Percentiles rank a stretch among this genome's conserved stretches.
These are phyloP conservation scores for Boletus tomentosulus DNA, from an alignment of 768 basidiomycete species.

Conservation along the genomic window DNA sequence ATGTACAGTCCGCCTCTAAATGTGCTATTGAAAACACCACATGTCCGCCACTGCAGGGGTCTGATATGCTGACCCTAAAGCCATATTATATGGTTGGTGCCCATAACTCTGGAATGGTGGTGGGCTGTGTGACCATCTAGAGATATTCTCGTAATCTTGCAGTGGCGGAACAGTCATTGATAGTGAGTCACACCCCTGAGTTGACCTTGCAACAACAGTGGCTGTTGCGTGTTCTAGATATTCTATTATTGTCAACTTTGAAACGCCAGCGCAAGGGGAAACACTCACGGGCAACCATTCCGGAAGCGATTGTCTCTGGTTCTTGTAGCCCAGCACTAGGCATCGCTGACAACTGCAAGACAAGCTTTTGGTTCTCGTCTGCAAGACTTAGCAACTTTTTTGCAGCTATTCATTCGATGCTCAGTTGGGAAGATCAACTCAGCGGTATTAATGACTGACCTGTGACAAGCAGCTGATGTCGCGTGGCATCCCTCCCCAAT, in stretches of 20 bases:
- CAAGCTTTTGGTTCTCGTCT: conserved; percentile 21
- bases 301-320: background rate
- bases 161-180: conserved; percentile 1
- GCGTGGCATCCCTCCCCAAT: conserved; percentile 25
- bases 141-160: conserved; percentile 1
- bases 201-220: conserved; percentile 5
- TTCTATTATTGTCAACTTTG: background rate
- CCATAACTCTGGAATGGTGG: background rate
- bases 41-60: background rate
- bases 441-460: conserved; percentile 9
- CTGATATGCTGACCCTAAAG: background rate
- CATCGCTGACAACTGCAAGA: conserved; percentile 11
- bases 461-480: conserved; percentile 26
- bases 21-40: conserved; percentile 6
- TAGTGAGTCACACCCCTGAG: conserved; percentile 3
- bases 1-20: background rate
- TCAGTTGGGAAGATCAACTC: background rate
- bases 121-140: conserved; percentile 8
- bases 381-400: conserved; percentile 43
- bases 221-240: conserved; percentile 7
- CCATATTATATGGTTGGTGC: conserved; percentile 4
- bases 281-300: conserved; percentile 10
- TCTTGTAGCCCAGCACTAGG: background rate
- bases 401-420: conserved; percentile 32
- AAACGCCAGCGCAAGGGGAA: background rate